phyloP scores from a whole-genome alignment of 75 land plant genomes.

The Adiantum capillusveneris region DNA sequence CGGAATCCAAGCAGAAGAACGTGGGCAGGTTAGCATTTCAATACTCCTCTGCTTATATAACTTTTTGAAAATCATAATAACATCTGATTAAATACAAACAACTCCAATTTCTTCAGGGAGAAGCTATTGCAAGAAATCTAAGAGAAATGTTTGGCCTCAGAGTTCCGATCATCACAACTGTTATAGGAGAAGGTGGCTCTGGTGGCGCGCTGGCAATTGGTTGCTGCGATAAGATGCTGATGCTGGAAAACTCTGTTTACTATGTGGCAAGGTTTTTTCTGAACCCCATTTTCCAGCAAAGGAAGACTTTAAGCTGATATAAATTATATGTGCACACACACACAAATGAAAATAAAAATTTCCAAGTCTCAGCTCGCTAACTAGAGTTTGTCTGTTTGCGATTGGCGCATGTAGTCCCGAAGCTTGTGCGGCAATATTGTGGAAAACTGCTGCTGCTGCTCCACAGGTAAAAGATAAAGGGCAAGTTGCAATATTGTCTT shows the following conservation, averaged over 20 bases:
- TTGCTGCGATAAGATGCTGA: conserved; percentile 75
- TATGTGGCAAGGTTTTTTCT: conserved; percentile 81
- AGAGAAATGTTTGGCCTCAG: conserved; percentile 77
- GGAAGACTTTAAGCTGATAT: no score
- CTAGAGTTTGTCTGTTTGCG: no score
- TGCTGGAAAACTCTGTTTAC: conserved; percentile 91
- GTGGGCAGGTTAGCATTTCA: conserved; percentile 62
- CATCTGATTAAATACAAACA: no score
- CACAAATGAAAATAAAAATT: no score
- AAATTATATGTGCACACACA: no score
- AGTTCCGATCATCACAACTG: conserved; percentile 78
- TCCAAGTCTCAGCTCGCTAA: no score
- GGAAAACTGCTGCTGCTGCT: conserved; percentile 64
- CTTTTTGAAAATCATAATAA: neutral
- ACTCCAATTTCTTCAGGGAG: conserved; percentile 70
- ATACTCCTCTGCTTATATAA: neutral
- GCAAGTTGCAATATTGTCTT: no score
- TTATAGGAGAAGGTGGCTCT: conserved; percentile 97
- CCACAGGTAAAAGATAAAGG: conserved; percentile 73
- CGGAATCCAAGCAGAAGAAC: conserved; percentile 74
- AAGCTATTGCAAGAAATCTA: conserved; percentile 85
- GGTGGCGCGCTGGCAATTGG: conserved; percentile 97
- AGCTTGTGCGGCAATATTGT: conserved; percentile 89
- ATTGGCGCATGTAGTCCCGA: conserved; percentile 56
- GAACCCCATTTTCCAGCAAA: neutral